These are phyloP conservation scores for Chamaecyparis obtusa DNA, from an alignment of 75 land plant genomes.

Conservation along the genomic window DNA sequence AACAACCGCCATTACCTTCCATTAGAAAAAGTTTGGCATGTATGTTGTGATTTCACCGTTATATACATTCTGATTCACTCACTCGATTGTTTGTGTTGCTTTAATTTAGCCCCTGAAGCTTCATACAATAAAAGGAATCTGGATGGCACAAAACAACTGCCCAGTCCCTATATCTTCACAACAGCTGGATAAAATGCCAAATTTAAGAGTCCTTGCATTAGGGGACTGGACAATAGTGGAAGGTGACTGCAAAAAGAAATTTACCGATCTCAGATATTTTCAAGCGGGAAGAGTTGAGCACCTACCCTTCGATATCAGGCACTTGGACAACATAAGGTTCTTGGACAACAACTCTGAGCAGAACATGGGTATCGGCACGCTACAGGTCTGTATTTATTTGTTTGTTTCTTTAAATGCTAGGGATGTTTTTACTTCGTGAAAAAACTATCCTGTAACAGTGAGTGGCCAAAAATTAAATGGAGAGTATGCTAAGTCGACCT, in stretches of 20 bases:
- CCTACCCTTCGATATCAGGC: neutral
- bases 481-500: too few species aligned
- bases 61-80: neutral
- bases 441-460: too few species aligned
- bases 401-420: too few species aligned
- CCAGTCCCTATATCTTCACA: neutral
- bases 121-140: neutral
- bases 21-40: too few species aligned
- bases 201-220: neutral
- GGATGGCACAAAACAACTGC: neutral
- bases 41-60: neutral
- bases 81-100: neutral
- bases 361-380: neutral
- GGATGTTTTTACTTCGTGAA: too few species aligned
- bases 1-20: too few species aligned
- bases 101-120: neutral
- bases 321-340: neutral
- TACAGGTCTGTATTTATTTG: too few species aligned
- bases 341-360: neutral
- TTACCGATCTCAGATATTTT: neutral
- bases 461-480: too few species aligned
- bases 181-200: neutral
- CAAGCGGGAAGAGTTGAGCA: neutral
- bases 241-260: neutral
- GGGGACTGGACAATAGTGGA: slow-evolving; percentile 1